A percentile compares a stretch with the other conserved stretches of the same genome.
Conservation (phyloP, 495 filamentous ascomycete species). For the Cercophora newfieldiana region DNA sequence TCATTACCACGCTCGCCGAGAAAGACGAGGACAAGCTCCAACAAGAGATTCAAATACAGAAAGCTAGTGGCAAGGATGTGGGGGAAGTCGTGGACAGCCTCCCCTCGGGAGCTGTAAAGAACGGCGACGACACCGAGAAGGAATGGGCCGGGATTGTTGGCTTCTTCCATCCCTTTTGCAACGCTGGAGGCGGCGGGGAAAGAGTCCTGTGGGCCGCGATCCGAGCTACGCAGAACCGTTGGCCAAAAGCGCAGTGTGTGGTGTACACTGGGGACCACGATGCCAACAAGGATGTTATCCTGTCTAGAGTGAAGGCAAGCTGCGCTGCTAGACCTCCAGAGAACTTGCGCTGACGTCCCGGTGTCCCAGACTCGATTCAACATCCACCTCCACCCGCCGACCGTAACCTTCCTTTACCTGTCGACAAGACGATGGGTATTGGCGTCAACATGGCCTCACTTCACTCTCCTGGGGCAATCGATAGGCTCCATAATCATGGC, state of each 20-base stretch:
- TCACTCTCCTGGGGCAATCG: slow-evolving; percentile 93
- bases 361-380: slow-evolving; percentile 74
- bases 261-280: slow-evolving; percentile 96
- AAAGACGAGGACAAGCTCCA: slow-evolving; percentile 58
- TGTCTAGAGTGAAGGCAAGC: slow-evolving; percentile 70
- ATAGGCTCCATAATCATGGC: slow-evolving; percentile 83
- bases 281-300: slow-evolving; percentile 73
- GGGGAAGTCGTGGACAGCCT: slow-evolving; percentile 72
- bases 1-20: slow-evolving; percentile 60
- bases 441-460: slow-evolving; percentile 80
- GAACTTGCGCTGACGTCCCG: not conserved
- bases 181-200: slow-evolving; percentile 94
- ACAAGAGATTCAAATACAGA: slow-evolving; percentile 20
- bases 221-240: slow-evolving; percentile 83
- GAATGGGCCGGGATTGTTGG: slow-evolving; percentile 84
- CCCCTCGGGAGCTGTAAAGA: slow-evolving; percentile 50
- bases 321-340: not conserved
- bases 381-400: slow-evolving; percentile 82
- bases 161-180: slow-evolving; percentile 98
- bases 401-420: slow-evolving; percentile 84
- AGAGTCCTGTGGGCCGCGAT: slow-evolving; percentile 96
- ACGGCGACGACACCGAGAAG: slow-evolving; percentile 52
- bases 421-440: slow-evolving; percentile 83
- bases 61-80: slow-evolving; percentile 61
- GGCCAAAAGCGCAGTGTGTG: slow-evolving; percentile 82